Evolutionary conservation across 2,329 filamentous ascomycete genomes (phyloP).

Genomic region (Sphaerulina populicola): DNA sequence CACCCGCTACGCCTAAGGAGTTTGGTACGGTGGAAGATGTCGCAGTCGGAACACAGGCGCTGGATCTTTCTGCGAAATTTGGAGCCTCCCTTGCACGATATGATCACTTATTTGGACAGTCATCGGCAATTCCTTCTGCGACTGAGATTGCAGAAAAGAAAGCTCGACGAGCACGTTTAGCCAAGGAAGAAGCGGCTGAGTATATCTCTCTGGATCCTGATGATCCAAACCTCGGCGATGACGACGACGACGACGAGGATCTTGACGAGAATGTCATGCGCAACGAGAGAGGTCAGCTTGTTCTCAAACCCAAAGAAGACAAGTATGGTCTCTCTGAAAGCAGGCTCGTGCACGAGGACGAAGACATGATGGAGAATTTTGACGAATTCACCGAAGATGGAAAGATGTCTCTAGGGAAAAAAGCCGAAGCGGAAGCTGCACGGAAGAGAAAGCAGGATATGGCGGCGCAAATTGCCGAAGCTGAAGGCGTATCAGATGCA

Average conservation of each 20-base stretch:
- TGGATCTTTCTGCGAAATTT: constrained; percentile 48
- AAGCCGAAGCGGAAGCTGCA: constrained; percentile 64
- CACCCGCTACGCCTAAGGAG: constrained; percentile 70
- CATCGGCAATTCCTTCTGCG: constrained; percentile 61
- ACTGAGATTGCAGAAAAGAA: constrained; percentile 87
- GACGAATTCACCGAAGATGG: constrained; percentile 71
- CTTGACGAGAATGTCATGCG: constrained; percentile 35
- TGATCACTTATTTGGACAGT: constrained; percentile 20
- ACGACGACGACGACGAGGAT: constrained; percentile 38
- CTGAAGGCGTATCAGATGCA: constrained; percentile 34
- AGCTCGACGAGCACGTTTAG: constrained; percentile 72
- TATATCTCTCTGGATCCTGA: constrained; percentile 57
- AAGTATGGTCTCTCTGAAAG: constrained; percentile 52
- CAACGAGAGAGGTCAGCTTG: constrained; percentile 38
- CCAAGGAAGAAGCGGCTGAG: constrained; percentile 54
- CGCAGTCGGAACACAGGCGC: constrained; percentile 37
- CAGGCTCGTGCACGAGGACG: constrained; percentile 73
- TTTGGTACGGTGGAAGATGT: constrained; percentile 39
- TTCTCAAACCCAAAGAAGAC: constrained; percentile 51
- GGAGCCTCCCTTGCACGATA: constrained; percentile 42
- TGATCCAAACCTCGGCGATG: constrained; percentile 41
- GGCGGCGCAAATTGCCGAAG: constrained; percentile 71
- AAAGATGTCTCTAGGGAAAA: constrained; percentile 65
- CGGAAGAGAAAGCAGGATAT: constrained; percentile 63
- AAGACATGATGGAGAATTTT: constrained; percentile 87